These are phyloP conservation scores for Cardiospermum halicacabum DNA, from an alignment of 345 rosid species.

Conservation along the genomic window DNA sequence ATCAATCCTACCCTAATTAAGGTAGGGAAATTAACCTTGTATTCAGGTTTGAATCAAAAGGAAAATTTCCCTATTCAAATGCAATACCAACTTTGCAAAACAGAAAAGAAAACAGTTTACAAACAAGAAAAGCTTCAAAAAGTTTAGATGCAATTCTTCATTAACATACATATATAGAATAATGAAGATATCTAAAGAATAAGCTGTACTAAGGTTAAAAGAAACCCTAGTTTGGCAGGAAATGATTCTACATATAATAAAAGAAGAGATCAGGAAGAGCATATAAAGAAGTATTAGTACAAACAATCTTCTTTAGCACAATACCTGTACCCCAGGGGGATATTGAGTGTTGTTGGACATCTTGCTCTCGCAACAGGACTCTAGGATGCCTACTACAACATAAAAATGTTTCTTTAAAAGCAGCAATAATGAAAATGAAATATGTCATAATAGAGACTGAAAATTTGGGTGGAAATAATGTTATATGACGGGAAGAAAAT, in stretches of 20 bases:
- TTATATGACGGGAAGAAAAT: not conserved
- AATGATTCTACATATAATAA: not conserved
- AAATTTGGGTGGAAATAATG: not conserved
- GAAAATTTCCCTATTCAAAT: too few species aligned
- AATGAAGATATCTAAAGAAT: not conserved
- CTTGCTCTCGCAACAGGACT: conserved; percentile 24
- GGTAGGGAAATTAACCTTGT: not conserved
- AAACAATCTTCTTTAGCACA: not conserved
- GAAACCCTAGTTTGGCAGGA: not conserved
- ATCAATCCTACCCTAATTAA: not conserved
- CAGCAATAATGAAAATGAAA: conserved; percentile 13
- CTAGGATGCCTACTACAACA: conserved; percentile 23
- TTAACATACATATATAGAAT: not conserved
- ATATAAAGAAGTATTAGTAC: not conserved
- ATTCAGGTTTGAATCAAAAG: not conserved
- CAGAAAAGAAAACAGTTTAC: too few species aligned
- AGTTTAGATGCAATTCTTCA: too few species aligned
- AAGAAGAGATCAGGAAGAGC: not conserved
- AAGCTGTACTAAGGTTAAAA: not conserved
- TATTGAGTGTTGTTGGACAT: conserved; percentile 80
- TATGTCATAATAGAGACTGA: not conserved
- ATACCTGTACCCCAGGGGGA: conserved; percentile 71
- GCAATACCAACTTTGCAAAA: too few species aligned
- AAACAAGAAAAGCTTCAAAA: too few species aligned
- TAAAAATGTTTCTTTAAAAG: conserved; percentile 11